A percentile compares a stretch with the other conserved stretches of the same genome.
These are phyloP conservation scores for Cordyceps pruinosa DNA, from an alignment of 2,329 filamentous ascomycete genomes.

Conservation along the genomic window DNA sequence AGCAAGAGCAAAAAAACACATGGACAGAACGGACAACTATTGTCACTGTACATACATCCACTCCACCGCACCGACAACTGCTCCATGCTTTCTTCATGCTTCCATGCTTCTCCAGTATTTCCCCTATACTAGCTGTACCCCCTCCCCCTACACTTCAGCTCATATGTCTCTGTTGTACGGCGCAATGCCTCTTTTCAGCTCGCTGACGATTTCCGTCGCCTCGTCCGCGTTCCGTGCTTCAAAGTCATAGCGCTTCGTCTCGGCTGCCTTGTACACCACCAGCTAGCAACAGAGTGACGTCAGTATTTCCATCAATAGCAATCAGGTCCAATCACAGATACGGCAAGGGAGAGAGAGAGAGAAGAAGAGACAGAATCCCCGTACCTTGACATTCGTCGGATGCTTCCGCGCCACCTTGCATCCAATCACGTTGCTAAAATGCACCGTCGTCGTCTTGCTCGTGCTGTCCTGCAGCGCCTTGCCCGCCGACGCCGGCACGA, in stretches of 20 bases:
- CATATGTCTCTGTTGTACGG: constrained; percentile 49
- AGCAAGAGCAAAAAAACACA: no score
- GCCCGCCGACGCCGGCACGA: constrained; percentile 64
- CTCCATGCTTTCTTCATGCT: background rate
- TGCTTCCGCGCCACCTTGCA: constrained; percentile 76
- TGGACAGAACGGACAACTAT: background rate
- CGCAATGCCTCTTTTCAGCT: constrained; percentile 69
- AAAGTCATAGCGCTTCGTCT: constrained; percentile 79
- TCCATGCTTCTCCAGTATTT: background rate
- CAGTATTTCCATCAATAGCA: background rate
- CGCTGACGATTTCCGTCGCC: constrained; percentile 69
- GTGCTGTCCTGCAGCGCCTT: constrained; percentile 57
- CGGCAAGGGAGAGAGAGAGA: background rate
- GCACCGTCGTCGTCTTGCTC: constrained; percentile 71
- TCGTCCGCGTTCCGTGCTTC: constrained; percentile 67
- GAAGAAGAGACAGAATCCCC: constrained; percentile 14
- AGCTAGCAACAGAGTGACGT: constrained; percentile 34
- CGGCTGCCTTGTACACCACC: constrained; percentile 66
- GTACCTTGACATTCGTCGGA: constrained; percentile 71
- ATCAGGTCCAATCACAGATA: background rate
- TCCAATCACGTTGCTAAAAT: constrained; percentile 75
- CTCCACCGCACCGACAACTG: background rate
- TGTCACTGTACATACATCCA: background rate
- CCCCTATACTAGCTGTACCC: background rate
- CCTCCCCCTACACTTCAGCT: background rate